These are phyloP conservation scores for Cocos nucifera DNA, from an alignment of 176 grass and related monocot genomes.

Conservation along the genomic window DNA sequence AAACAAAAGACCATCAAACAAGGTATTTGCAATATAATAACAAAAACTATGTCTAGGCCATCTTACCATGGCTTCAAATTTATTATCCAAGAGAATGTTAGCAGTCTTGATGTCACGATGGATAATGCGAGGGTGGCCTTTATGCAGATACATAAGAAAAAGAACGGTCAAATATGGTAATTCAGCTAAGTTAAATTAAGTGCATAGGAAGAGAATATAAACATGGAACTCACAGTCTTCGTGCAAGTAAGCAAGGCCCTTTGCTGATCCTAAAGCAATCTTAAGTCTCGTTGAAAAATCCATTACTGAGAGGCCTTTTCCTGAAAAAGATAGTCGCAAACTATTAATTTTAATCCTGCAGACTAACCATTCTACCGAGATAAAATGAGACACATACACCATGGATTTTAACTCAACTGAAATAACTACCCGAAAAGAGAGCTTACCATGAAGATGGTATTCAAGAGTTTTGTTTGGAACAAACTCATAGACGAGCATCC, in stretches of 20 bases:
- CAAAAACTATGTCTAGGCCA: too few relatives aligned
- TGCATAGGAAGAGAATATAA: background rate
- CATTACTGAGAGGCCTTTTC: constrained; percentile 57
- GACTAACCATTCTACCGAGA: background rate
- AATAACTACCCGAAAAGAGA: background rate
- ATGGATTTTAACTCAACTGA: background rate
- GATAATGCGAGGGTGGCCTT: constrained; percentile 89
- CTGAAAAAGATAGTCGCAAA: constrained; percentile 15
- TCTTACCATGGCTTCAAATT: constrained; percentile 80
- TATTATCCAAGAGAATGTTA: constrained; percentile 87
- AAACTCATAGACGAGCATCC: constrained; percentile 89
- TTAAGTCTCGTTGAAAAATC: constrained; percentile 61
- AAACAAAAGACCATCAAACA: too few relatives aligned
- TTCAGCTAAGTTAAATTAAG: too few relatives aligned
- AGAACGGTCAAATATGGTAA: background rate
- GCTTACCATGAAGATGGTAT: constrained; percentile 61
- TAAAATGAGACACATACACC: background rate
- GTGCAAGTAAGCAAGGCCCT: constrained; percentile 89
- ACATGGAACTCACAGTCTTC: constrained; percentile 68
- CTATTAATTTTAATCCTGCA: too few relatives aligned
- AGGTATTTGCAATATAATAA: too few relatives aligned
- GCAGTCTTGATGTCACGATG: constrained; percentile 92
- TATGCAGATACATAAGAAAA: background rate
- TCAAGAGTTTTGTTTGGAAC: constrained; percentile 79
- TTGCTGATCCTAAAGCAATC: constrained; percentile 86